phyloP scores from a whole-genome alignment of 768 basidiomycete genomes.

The Fibroporia radiculosa region DNA sequence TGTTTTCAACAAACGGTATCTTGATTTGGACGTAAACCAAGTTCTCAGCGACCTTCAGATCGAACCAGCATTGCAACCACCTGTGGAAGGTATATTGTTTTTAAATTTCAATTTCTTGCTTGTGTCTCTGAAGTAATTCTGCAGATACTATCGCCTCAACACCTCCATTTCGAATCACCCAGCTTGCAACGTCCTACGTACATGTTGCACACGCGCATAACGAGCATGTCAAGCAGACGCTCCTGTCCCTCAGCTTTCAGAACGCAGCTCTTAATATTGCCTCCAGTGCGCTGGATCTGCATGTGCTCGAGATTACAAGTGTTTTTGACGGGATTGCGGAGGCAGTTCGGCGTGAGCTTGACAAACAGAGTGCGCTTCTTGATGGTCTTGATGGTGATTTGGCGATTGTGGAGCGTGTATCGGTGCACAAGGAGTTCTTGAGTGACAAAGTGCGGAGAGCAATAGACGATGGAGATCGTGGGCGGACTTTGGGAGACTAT shows the following conservation, averaged over 20 bases:
- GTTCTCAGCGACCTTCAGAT: slow-evolving; percentile 57
- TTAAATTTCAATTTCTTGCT: background rate
- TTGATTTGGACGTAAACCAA: slow-evolving; percentile 61
- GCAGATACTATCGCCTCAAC: slow-evolving; percentile 57
- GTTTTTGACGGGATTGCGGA: slow-evolving; percentile 66
- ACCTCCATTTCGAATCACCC: slow-evolving; percentile 63
- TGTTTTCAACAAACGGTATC: slow-evolving; percentile 77
- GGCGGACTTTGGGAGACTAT: slow-evolving; percentile 72
- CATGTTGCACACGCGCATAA: slow-evolving; percentile 57
- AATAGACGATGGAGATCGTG: slow-evolving; percentile 62
- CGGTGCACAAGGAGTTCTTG: slow-evolving; percentile 70
- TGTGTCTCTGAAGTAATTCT: no score
- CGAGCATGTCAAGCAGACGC: slow-evolving; percentile 46
- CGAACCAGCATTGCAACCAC: slow-evolving; percentile 57
- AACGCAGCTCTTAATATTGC: slow-evolving; percentile 67
- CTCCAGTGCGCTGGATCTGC: slow-evolving; percentile 61
- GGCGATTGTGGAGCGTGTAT: slow-evolving; percentile 57
- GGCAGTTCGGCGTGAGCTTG: slow-evolving; percentile 57
- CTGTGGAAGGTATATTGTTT: slow-evolving; percentile 58
- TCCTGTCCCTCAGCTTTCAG: slow-evolving; percentile 53
- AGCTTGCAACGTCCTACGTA: slow-evolving; percentile 59
- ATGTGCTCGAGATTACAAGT: slow-evolving; percentile 63
- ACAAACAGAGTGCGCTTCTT: slow-evolving; percentile 57
- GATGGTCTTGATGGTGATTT: slow-evolving; percentile 63
- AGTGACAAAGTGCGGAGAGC: slow-evolving; percentile 57